A percentile compares a stretch with the other conserved stretches of the same genome.
phyloP scores from a whole-genome alignment of 1,139 yeast species.

The Suhomyces kunorum region DNA sequence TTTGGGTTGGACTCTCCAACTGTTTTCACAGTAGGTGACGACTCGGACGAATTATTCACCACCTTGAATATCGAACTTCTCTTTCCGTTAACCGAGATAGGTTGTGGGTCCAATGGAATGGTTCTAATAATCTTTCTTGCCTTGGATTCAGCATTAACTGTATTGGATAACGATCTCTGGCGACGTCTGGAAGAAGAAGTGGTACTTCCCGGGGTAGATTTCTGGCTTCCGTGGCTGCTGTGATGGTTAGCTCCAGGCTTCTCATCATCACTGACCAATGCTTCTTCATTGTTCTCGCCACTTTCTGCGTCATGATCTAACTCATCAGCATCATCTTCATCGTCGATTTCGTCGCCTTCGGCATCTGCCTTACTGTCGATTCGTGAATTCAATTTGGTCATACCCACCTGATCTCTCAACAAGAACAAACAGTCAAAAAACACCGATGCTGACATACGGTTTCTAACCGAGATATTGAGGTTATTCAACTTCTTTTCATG shows the following conservation, averaged over 20 bases:
- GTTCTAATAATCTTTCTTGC: conserved; percentile 75
- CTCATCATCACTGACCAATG: conserved; percentile 32
- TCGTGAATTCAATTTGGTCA: conserved; percentile 58
- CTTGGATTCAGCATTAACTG: conserved; percentile 63
- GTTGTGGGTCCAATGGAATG: conserved; percentile 80
- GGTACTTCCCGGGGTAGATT: conserved; percentile 43
- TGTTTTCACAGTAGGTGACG: conserved; percentile 26
- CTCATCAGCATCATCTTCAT: conserved; percentile 3
- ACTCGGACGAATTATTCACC: conserved; percentile 35
- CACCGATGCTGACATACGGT: conserved; percentile 89
- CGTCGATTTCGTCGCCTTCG: conserved; percentile 17
- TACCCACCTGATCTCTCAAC: conserved; percentile 82
- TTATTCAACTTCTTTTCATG: conserved; percentile 43
- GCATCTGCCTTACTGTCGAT: conserved; percentile 22
- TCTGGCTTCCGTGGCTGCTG: conserved; percentile 23
- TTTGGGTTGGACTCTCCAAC: conserved; percentile 9
- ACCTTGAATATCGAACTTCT: conserved; percentile 45
- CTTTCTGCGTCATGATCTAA: conserved; percentile 14
- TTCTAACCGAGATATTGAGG: conserved; percentile 59
- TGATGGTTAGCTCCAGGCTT: conserved; percentile 17
- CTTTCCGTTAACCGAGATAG: conserved; percentile 49
- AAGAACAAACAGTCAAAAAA: conserved; percentile 88
- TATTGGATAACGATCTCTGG: conserved; percentile 52
- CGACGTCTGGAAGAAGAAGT: conserved; percentile 35
- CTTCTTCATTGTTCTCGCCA: conserved; percentile 29